Conservation (phyloP, 2,329 filamentous ascomycete genomes). For the Epichloe typhina region DNA sequence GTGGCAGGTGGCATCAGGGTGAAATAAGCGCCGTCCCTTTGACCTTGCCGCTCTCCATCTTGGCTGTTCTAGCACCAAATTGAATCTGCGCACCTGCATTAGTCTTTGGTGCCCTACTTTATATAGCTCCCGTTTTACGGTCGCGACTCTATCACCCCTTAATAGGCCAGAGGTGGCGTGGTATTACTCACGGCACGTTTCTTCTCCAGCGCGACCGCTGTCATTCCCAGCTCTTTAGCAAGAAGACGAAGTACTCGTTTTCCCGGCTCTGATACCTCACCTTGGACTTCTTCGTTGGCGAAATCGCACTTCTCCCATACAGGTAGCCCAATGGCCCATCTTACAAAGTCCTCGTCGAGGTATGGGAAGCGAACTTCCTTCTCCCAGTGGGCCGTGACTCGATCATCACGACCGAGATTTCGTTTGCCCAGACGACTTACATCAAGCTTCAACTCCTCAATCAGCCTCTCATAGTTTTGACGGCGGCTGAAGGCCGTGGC, state of each 20-base stretch:
- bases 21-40: conserved; percentile 53
- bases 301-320: conserved; percentile 88
- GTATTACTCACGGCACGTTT: conserved; percentile 34
- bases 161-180: not conserved
- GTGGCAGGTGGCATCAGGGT: conserved; percentile 18
- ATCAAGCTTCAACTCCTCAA: conserved; percentile 76
- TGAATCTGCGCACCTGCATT: conserved; percentile 45
- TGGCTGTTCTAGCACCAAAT: conserved; percentile 70
- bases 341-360: conserved; percentile 76
- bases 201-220: conserved; percentile 65
- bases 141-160: not conserved
- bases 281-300: conserved; percentile 28
- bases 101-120: not conserved
- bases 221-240: conserved; percentile 61
- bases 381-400: conserved; percentile 79
- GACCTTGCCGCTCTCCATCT: conserved; percentile 58
- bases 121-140: not conserved
- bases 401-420: conserved; percentile 90
- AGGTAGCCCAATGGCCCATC: conserved; percentile 60
- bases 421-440: conserved; percentile 75
- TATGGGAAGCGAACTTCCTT: conserved; percentile 84
- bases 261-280: conserved; percentile 43
- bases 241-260: conserved; percentile 73
- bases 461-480: conserved; percentile 52
- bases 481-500: conserved; percentile 56